These are phyloP conservation scores for Fusarium algeriense DNA, from an alignment of 2,329 filamentous ascomycete species.

Conservation along the genomic window DNA sequence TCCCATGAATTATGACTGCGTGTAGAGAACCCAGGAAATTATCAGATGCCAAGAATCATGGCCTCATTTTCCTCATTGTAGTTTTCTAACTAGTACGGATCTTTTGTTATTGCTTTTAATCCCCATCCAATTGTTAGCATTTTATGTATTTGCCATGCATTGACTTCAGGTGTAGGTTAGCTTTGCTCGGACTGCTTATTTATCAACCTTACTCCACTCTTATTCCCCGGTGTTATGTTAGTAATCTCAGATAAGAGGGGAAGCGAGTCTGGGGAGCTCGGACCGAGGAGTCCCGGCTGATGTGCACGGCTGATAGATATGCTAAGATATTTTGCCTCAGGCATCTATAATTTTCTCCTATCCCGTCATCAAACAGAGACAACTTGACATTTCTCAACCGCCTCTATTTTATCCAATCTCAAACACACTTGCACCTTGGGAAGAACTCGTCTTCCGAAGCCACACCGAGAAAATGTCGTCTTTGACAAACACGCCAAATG, in stretches of 20 bases:
- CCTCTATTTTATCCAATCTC: not conserved
- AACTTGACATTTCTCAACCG: not conserved
- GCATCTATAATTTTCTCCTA: slow-evolving; percentile 6
- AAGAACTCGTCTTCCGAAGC: not conserved
- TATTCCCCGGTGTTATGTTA: not conserved
- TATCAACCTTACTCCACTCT: not conserved
- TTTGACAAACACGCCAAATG: not conserved
- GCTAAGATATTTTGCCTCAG: slow-evolving; percentile 3
- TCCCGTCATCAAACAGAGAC: slow-evolving; percentile 4
- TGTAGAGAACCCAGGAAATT: too few species aligned
- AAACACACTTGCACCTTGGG: not conserved
- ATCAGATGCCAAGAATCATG: too few species aligned
- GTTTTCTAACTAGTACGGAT: too few species aligned
- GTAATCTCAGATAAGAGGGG: not conserved
- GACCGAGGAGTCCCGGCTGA: slow-evolving; percentile 20
- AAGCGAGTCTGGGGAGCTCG: not conserved
- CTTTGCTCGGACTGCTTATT: too few species aligned
- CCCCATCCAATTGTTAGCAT: too few species aligned
- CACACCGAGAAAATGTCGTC: not conserved
- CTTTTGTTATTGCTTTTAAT: too few species aligned
- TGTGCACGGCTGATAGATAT: slow-evolving; percentile 12
- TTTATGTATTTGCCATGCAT: too few species aligned
- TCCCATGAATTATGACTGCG: too few species aligned
- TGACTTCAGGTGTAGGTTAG: too few species aligned
- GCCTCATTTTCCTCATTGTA: too few species aligned